Base-by-base conservation (phyloP, 306 rosid species). In the Echinosophora koreensis region DNA sequence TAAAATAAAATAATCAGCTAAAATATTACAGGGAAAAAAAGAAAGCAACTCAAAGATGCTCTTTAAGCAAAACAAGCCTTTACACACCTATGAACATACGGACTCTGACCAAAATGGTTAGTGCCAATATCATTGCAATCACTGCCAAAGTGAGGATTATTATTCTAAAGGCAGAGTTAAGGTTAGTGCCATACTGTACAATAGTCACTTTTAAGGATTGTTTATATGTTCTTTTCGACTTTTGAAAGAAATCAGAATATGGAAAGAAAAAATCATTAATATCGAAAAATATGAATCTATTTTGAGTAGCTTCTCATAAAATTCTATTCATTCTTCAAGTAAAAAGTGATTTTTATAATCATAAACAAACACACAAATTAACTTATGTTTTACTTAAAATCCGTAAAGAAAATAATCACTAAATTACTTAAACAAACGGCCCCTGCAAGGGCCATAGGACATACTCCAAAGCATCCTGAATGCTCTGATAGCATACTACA, bases 361-460 rank as follows among this genome's bases (percentile, higher is more conserved):
- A 22, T 22, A 22, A 22, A 22, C 1, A 22, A 22, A 22, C 22
- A 22, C 22, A 22, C 22, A 22, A 22, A 22, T 22, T 22, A 22
- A 22, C 1, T 22, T 22, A 22, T 22, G 22, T 22, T 22, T 22
- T 22, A 22, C 22, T 22, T 22, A 22, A 22, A 22, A 22, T 22
- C 22, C 1, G 22, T 0, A 22, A 22, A 22, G 1, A 22, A 22
- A 22, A 22, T 22, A 22, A 22, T 22, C 22, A 22, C 22, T 22
- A 22, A 22, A 22, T 22, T 22, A n/a, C n/a, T n/a, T n/a, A n/a
- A n/a, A n/a, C n/a, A n/a, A n/a, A n/a, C n/a, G n/a, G 92, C 92
- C 87, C 92, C 98, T 3, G 99, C 99, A 64, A 96, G 99, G 22
- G 99, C 99, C 99, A 96, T 96, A 96, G n/a, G n/a, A n/a, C 66